Base-by-base conservation (phyloP, 306 rosid genomes). In the Rubus idaeus region DNA sequence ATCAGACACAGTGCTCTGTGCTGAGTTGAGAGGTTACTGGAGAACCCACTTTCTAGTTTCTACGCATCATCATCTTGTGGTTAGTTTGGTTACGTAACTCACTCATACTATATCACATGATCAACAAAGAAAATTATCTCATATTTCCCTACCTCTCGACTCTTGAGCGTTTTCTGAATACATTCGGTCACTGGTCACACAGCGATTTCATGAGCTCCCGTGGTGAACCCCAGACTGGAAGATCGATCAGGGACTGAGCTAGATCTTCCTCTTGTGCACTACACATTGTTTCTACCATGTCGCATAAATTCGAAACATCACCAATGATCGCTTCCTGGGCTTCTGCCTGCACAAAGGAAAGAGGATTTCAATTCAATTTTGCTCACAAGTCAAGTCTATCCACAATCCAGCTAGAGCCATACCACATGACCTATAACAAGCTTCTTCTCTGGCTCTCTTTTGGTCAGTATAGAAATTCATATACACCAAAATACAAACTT, bases 181-280 rank as follows among this genome's bases (percentile, higher is more conserved):
- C 68, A 69, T n/a, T 21, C 81, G 76, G 69, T 69, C 80, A 87
- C 74, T 78, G 82, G 71, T 85, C 95, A 62, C 89, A 85, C 2
- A 91, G 79, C 17, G 78, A 84, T 69, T 83, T 77, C 80, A 92
- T 82, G 63, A 92, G 89, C 77, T 87, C 89, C 13, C 35, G 66
- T 12, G 96, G 93, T 5, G 92, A 84, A 50, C 83, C 86, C 96
- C 97, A 88, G 42, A 92, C 78, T 5, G 96, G 97, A 77, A 88
- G 88, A 83, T 90, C 87, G 62, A 90, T 78, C 50, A 88, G 81
- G 10, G 85, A 78, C 70, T 84, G 86, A 20, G 86, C 83, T 10
- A 75, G 65, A 64, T 81, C 88, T 69, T 88, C 83, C 82, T 92
- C 89, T 50, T 86, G 80, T 44, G 78, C 79, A 42, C 35, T 41